Percentiles rank a stretch among this genome's conserved stretches.
Conservation (phyloP, 345 rosid species). For the Eutrema heterophyllum region DNA sequence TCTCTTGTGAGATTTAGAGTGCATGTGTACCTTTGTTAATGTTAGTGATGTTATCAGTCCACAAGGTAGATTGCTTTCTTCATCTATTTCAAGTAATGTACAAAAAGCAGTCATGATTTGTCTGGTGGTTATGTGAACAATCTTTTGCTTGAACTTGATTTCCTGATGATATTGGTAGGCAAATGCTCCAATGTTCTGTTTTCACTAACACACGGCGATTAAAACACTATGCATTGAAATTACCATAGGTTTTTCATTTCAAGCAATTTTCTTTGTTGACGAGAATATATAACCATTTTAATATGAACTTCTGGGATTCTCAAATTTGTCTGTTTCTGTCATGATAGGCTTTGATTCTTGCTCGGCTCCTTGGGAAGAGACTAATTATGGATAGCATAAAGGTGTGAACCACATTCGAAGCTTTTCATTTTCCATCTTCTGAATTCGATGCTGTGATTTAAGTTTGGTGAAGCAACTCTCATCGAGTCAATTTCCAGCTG, state of each 20-base stretch:
- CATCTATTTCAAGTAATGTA: not conserved
- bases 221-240: not conserved
- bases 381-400: constrained; percentile 63
- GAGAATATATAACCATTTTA: not conserved
- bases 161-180: too few relatives aligned
- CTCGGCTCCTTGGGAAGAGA: constrained; percentile 77
- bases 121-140: not conserved
- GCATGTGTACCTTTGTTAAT: not conserved
- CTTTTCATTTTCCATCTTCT: not conserved
- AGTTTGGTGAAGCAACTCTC: not conserved
- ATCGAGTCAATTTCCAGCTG: not conserved
- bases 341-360: constrained; percentile 80
- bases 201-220: not conserved
- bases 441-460: not conserved
- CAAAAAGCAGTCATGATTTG: not conserved
- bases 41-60: not conserved
- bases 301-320: not conserved
- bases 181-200: too few relatives aligned
- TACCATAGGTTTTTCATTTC: not conserved
- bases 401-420: constrained; percentile 34
- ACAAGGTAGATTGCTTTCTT: not conserved
- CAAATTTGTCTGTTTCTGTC: constrained; percentile 15
- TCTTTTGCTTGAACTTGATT: too few relatives aligned
- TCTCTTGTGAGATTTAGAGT: not conserved
- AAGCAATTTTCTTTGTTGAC: not conserved